Evolutionary conservation across 352 stramenopile genomes (phyloP).

Genomic region (Blastocystis sp.): DNA sequence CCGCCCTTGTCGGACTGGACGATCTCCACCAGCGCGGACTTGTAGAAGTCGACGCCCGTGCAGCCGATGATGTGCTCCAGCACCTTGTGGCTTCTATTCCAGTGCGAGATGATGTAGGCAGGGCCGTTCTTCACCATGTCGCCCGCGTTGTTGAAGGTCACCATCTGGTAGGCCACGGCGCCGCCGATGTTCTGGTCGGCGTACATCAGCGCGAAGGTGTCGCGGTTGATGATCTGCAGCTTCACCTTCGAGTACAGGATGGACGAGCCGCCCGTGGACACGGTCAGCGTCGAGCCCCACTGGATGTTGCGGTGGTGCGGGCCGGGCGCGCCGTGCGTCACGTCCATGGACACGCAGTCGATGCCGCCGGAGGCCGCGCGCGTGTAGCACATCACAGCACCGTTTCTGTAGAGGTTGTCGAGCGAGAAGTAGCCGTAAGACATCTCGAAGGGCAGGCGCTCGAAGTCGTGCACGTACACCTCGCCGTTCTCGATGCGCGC

Average conservation of each 20-base stretch:
- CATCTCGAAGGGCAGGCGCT: not conserved
- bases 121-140: constrained; percentile 18
- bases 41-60: constrained; percentile 25
- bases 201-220: constrained; percentile 38
- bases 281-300: constrained; percentile 8
- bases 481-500: not conserved
- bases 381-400: constrained; percentile 55
- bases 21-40: constrained; percentile 23
- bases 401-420: constrained; percentile 25
- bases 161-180: constrained; percentile 23
- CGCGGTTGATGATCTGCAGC: constrained; percentile 28
- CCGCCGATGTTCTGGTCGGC: constrained; percentile 26
- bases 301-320: not conserved
- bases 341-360: constrained; percentile 33
- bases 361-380: constrained; percentile 26
- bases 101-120: constrained; percentile 1
- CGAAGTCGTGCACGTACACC: not conserved
- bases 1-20: not conserved
- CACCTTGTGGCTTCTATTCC: not conserved
- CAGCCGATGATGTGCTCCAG: constrained; percentile 10
- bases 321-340: not conserved
- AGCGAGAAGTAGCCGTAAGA: constrained; percentile 41
- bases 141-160: constrained; percentile 43
- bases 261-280: constrained; percentile 24
- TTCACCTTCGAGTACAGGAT: not conserved